Conservation (phyloP, 768 basidiomycete genomes). For the Rhizopogon salebrosus region DNA sequence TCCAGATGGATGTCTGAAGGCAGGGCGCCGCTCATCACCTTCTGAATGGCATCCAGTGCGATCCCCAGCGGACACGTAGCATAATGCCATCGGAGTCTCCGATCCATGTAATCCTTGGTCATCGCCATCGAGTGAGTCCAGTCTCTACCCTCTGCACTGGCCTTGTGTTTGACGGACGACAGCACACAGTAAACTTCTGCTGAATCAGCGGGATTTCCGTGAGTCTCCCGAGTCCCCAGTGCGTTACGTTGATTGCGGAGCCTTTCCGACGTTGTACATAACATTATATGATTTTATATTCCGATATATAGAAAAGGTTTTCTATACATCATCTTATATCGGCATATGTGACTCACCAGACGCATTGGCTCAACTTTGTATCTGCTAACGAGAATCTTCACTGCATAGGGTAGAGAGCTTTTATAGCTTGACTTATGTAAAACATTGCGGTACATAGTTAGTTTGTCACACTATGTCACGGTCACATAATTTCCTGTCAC, state of each 20-base stretch:
- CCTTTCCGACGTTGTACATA: too few species aligned
- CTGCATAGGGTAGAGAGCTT: too few species aligned
- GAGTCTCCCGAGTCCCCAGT: too few species aligned
- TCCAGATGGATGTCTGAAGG: not conserved
- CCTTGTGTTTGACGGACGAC: conserved; percentile 19
- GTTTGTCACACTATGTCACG: not conserved
- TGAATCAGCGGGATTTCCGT: conserved; percentile 27
- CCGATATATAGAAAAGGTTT: too few species aligned
- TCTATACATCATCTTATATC: too few species aligned
- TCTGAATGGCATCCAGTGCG: not conserved
- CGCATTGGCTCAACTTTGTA: too few species aligned
- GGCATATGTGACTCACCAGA: too few species aligned
- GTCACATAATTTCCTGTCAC: not conserved
- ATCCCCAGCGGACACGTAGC: not conserved
- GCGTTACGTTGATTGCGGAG: too few species aligned
- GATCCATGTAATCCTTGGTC: not conserved
- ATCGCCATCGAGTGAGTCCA: conserved; percentile 26
- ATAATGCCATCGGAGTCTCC: not conserved
- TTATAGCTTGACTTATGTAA: too few species aligned
- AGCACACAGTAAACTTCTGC: conserved; percentile 17
- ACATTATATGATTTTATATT: too few species aligned
- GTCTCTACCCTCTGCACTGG: conserved; percentile 13
- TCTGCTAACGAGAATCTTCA: too few species aligned
- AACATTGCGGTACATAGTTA: too few species aligned
- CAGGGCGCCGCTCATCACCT: not conserved